Evolutionary conservation across 2,329 filamentous ascomycete genomes (phyloP).

Genomic region (Aspergillus hortae): DNA sequence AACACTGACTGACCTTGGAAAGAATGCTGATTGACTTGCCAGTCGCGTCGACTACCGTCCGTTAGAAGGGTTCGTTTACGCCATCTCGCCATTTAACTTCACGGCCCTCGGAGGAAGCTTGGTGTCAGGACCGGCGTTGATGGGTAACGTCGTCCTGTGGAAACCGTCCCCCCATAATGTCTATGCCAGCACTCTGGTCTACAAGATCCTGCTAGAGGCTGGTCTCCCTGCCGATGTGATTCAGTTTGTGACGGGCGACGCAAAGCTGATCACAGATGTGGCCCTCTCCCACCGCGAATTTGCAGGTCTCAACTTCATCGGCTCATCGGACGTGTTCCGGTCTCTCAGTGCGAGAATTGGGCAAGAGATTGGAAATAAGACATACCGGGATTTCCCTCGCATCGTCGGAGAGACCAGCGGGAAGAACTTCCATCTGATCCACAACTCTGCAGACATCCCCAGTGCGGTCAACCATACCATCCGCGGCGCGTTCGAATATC

Average conservation of each 20-base stretch:
- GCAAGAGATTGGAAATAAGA: conserved; percentile 70
- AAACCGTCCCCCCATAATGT: conserved; percentile 87
- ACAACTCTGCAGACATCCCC: conserved; percentile 67
- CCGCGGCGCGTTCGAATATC: conserved; percentile 81
- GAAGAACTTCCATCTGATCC: conserved; percentile 86
- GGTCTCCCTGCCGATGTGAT: conserved; percentile 85
- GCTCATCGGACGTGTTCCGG: conserved; percentile 85
- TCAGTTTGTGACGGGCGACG: conserved; percentile 87
- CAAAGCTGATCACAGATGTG: conserved; percentile 72
- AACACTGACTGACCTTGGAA: no score
- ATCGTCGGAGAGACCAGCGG: conserved; percentile 86
- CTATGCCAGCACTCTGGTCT: conserved; percentile 80
- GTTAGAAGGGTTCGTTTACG: conserved; percentile 91
- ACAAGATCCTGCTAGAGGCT: conserved; percentile 87
- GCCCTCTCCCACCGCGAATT: conserved; percentile 76
- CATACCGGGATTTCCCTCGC: conserved; percentile 76
- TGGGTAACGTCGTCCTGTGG: conserved; percentile 95
- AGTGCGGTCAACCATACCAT: conserved; percentile 78
- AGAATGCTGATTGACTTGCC: background rate
- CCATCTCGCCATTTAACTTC: conserved; percentile 93
- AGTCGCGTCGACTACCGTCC: conserved; percentile 79
- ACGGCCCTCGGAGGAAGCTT: conserved; percentile 90
- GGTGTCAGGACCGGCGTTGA: conserved; percentile 73
- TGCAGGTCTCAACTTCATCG: conserved; percentile 84
- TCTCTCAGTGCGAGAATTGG: conserved; percentile 83